These are phyloP conservation scores for Sugiyamaella xylanicola DNA, from an alignment of 1,139 yeast genomes.

Conservation along the genomic window DNA sequence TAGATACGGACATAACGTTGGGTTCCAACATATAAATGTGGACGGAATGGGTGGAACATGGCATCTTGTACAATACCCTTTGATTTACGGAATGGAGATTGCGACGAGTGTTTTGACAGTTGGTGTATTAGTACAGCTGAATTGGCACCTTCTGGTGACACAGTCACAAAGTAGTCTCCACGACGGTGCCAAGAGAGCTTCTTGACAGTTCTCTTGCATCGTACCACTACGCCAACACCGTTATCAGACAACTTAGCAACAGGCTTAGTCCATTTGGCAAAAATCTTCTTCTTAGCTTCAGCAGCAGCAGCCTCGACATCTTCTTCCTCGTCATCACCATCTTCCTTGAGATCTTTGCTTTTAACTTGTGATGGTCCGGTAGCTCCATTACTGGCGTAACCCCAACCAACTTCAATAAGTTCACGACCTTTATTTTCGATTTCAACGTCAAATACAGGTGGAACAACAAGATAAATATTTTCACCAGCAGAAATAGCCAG, in stretches of 20 bases:
- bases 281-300: conserved; percentile 55
- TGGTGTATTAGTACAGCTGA: conserved; percentile 93
- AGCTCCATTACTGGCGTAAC: conserved; percentile 57
- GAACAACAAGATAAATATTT: conserved; percentile 72
- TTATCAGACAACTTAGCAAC: conserved; percentile 58
- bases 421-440: conserved; percentile 80
- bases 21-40: conserved; percentile 90
- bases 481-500: conserved; percentile 88
- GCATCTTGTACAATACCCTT: conserved; percentile 96
- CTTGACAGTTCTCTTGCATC: conserved; percentile 71
- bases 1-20: conserved; percentile 90
- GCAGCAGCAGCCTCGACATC: conserved; percentile 39
- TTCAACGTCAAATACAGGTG: conserved; percentile 88
- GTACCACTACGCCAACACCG: conserved; percentile 76
- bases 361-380: conserved; percentile 32
- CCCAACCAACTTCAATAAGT: conserved; percentile 88
- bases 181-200: conserved; percentile 93
- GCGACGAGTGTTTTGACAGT: conserved; percentile 92
- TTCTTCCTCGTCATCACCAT: conserved; percentile 38
- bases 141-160: conserved; percentile 86
- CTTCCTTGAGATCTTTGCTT: conserved; percentile 31
- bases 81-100: conserved; percentile 91
- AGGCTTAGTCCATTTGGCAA: conserved; percentile 87
- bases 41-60: conserved; percentile 94
- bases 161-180: conserved; percentile 95